Conservation (phyloP, 208 protist genomes). For the Leishmania aethiopica region DNA sequence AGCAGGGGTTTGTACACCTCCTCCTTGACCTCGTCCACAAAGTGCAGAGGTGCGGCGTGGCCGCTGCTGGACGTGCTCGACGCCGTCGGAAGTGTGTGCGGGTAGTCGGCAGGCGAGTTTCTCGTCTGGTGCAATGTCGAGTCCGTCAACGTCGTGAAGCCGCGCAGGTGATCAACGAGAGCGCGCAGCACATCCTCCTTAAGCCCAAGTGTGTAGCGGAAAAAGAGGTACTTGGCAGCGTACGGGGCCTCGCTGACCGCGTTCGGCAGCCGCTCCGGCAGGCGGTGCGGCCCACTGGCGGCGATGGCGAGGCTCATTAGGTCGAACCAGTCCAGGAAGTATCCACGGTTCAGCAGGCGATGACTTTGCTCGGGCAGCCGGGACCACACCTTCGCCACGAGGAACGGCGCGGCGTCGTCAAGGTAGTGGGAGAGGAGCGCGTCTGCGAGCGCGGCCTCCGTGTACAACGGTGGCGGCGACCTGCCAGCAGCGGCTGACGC, state of each 20-base stretch:
- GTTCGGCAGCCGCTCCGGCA: slow-evolving; percentile 74
- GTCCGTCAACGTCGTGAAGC: background rate
- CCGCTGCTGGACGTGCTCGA: background rate
- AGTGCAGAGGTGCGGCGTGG: slow-evolving; percentile 7
- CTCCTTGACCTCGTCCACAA: slow-evolving; percentile 22
- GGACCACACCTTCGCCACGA: slow-evolving; percentile 76
- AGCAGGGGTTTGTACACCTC: slow-evolving; percentile 54
- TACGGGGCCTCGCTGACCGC: slow-evolving; percentile 62
- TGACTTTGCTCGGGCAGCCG: slow-evolving; percentile 75
- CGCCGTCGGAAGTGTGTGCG: slow-evolving; percentile 5
- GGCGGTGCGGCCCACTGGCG: slow-evolving; percentile 37
- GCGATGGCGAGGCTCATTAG: slow-evolving; percentile 73
- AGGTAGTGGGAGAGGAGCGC: slow-evolving; percentile 59
- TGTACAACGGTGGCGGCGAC: slow-evolving; percentile 46
- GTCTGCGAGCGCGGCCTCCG: slow-evolving; percentile 39
- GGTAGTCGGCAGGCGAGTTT: background rate
- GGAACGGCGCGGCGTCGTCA: slow-evolving; percentile 62
- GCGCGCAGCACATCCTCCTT: slow-evolving; percentile 41
- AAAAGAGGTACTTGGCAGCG: slow-evolving; percentile 80
- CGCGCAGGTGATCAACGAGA: slow-evolving; percentile 38
- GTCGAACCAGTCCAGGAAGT: slow-evolving; percentile 83
- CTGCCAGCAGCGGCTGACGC: background rate
- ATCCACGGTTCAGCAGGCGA: slow-evolving; percentile 49
- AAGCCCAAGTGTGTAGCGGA: slow-evolving; percentile 70
- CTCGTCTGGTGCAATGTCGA: background rate